phyloP scores from a whole-genome alignment of 495 filamentous ascomycete species.

The Penicillium canariense region DNA sequence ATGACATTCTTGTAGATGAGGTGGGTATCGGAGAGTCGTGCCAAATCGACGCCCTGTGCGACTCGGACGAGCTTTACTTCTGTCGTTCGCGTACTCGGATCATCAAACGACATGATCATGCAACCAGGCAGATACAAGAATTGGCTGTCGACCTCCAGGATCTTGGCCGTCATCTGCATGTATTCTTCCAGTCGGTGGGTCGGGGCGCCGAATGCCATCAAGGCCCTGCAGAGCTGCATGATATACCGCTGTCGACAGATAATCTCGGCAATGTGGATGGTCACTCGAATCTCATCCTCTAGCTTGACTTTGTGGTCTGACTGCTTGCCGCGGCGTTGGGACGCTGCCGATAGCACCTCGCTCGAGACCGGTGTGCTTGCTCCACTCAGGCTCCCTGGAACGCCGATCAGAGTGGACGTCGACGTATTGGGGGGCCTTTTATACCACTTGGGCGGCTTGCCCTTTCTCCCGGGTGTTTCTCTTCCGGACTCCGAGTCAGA shows the following conservation, averaged over 20 bases:
- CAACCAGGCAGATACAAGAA: slow-evolving; percentile 87
- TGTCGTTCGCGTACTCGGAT: slow-evolving; percentile 79
- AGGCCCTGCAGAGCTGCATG: slow-evolving; percentile 73
- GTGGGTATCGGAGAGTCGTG: slow-evolving; percentile 76
- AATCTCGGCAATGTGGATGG: slow-evolving; percentile 79
- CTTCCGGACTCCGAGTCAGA: slow-evolving; percentile 10
- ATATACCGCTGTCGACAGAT: slow-evolving; percentile 80
- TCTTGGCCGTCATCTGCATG: slow-evolving; percentile 82
- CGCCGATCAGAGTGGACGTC: slow-evolving; percentile 26
- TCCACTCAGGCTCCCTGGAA: slow-evolving; percentile 20
- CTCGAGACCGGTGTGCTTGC: slow-evolving; percentile 32
- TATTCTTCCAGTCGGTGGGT: slow-evolving; percentile 77
- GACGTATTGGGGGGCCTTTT: slow-evolving; percentile 31
- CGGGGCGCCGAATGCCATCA: slow-evolving; percentile 78
- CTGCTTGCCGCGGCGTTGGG: slow-evolving; percentile 29
- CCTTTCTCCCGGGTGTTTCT: slow-evolving; percentile 21
- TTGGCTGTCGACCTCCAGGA: slow-evolving; percentile 82
- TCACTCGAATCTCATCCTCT: slow-evolving; percentile 69
- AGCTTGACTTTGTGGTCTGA: slow-evolving; percentile 21
- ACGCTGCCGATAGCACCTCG: slow-evolving; percentile 30
- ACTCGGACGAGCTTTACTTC: slow-evolving; percentile 83
- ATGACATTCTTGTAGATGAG: slow-evolving; percentile 89
- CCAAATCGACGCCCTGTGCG: slow-evolving; percentile 74
- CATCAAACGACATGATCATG: slow-evolving; percentile 93
- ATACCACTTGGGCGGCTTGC: slow-evolving; percentile 34